phyloP scores from a whole-genome alignment of 169 alveolate species.

The Eimeria mitis region DNA sequence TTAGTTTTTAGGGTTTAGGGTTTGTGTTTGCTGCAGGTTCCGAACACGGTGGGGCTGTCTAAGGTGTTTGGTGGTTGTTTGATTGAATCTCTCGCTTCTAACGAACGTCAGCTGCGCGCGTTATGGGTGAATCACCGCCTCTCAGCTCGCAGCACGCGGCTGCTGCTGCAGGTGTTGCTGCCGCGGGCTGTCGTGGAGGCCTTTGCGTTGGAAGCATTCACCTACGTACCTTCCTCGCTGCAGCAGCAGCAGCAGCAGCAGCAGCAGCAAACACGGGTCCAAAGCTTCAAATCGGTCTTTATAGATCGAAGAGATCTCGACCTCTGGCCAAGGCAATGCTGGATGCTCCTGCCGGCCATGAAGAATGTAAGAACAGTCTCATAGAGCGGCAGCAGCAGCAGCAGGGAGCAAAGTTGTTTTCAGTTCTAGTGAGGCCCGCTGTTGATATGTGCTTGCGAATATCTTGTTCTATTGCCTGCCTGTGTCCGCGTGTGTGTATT shows the following conservation, averaged over 20 bases:
- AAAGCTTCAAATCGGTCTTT: slow-evolving; percentile 42
- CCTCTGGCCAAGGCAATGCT: slow-evolving; percentile 54
- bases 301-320: slow-evolving; percentile 28
- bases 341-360: slow-evolving; percentile 47
- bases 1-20: background rate
- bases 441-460: background rate
- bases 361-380: background rate
- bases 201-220: slow-evolving; percentile 40
- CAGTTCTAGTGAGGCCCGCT: background rate
- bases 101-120: slow-evolving; percentile 40
- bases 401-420: background rate
- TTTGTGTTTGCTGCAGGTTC: slow-evolving; percentile 2
- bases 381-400: background rate
- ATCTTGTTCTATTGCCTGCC: background rate
- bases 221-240: slow-evolving; percentile 1
- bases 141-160: slow-evolving; percentile 68
- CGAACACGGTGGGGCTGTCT: background rate
- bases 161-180: slow-evolving; percentile 59
- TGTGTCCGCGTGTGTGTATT: background rate
- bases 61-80: slow-evolving; percentile 43
- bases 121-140: slow-evolving; percentile 39
- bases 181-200: slow-evolving; percentile 51
- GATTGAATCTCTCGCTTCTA: slow-evolving; percentile 41
- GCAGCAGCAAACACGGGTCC: slow-evolving; percentile 41
- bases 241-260: slow-evolving; percentile 56